Evolutionary conservation across 768 basidiomycete species (phyloP), one percentile per base, ranked within the genome.

Genomic region (Favolaschia claudopus): DNA sequence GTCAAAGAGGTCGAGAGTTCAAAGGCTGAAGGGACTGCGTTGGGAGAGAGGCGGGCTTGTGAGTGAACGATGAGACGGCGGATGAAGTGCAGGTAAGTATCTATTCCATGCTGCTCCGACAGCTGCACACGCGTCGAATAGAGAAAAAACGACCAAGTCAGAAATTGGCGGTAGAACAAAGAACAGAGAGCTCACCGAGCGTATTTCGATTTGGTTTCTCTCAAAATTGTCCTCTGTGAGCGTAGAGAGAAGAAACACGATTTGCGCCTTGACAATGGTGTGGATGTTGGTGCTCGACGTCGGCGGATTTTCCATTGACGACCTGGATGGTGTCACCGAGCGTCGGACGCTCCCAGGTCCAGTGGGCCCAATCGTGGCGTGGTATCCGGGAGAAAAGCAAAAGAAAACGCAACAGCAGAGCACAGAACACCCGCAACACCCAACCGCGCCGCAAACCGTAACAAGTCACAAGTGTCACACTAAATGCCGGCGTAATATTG

Each of bases 171-270:
- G 39, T 20, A 55, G 59, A 49, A 58, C 49, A 68, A 63, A 58
- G 46, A 51, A 36, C 57, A 56, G n/a, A 53, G 17, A 33, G 83
- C 95, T 67, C 72, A 98, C 96, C 55, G 93, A 93, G 71, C 94
- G 89, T 69, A 99, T 97, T 80, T 99, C 96, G 55, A 87, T 79
- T 72, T 95, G 90, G 76, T 97, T 94, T 72, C 93, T 87, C 72
- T 93, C 93, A 73, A 94, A 99, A 77, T 95, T 95, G 69, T 99
- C 96, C 78, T 99, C 96, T 58, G 93, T 95, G 61, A 99, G 86
- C 25, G 95, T 98, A 27, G 93, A 95, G 65, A 99, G 85, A 57
- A 98, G 84, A 78, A 99, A 99, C 66, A 96, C 95, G 72, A 99
- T 96, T 82, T 99, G 96, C 59, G 96, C 92, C 77, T 92, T 93